Percentiles rank a stretch among this genome's conserved stretches.
Evolutionary conservation across 345 rosid species (phyloP).

Genomic region (Durio zibethinus): DNA sequence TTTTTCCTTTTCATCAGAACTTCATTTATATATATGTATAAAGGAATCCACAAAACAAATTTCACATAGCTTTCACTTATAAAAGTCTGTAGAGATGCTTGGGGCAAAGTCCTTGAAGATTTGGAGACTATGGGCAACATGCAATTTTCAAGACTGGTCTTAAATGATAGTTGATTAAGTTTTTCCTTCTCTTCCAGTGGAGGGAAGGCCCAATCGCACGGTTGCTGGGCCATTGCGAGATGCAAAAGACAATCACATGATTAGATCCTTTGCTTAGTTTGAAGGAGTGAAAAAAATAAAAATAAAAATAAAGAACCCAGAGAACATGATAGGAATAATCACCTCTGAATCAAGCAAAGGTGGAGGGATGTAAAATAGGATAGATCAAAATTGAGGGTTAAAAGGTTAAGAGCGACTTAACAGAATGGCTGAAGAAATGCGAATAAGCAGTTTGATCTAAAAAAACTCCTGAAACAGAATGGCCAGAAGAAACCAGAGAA

Average conservation of each 20-base stretch:
- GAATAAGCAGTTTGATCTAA: too few relatives aligned
- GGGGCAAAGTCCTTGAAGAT: background rate
- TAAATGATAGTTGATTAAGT: background rate
- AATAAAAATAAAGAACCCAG: too few relatives aligned
- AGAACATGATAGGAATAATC: too few relatives aligned
- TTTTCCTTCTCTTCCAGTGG: background rate
- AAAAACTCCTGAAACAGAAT: too few relatives aligned
- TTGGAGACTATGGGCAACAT: background rate
- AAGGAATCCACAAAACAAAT: background rate
- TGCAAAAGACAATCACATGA: background rate
- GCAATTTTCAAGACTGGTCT: background rate
- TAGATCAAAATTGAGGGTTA: too few relatives aligned
- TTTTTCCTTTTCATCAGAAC: background rate
- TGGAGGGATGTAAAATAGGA: too few relatives aligned
- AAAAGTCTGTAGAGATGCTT: background rate
- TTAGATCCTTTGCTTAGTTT: too few relatives aligned
- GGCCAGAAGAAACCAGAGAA: too few relatives aligned
- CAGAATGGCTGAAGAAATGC: too few relatives aligned
- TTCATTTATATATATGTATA: background rate
- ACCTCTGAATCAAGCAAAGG: too few relatives aligned
- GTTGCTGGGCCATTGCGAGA: background rate
- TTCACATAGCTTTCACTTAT: background rate
- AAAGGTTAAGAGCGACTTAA: too few relatives aligned
- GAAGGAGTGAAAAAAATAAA: too few relatives aligned
- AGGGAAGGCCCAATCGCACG: background rate